These are phyloP conservation scores for Tuber aestivum DNA, from an alignment of 495 filamentous ascomycete genomes.

Conservation along the genomic window DNA sequence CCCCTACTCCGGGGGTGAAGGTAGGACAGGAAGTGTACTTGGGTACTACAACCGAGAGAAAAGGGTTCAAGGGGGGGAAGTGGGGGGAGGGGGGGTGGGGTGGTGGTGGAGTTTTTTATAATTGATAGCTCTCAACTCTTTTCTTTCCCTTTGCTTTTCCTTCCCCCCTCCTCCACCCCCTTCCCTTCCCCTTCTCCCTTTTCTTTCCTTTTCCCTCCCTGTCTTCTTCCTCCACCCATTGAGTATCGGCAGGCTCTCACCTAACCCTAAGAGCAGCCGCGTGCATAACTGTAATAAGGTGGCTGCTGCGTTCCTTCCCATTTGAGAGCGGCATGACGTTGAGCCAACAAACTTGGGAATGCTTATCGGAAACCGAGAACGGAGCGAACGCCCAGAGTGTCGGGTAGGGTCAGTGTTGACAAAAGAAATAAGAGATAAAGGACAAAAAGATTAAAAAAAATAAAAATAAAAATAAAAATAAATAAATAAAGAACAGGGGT, in stretches of 20 bases:
- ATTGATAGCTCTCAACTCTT: background rate
- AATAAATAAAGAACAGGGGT: background rate
- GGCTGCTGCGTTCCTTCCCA: background rate
- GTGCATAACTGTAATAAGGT: constrained; percentile 3
- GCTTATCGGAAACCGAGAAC: background rate
- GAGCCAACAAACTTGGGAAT: constrained; percentile 6
- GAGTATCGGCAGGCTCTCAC: background rate
- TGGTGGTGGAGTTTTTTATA: background rate
- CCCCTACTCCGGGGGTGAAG: constrained; percentile 3
- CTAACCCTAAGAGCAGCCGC: background rate
- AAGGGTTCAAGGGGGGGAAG: background rate
- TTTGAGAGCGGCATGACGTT: background rate
- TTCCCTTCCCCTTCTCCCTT: background rate
- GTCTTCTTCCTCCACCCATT: background rate
- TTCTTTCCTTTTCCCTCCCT: background rate
- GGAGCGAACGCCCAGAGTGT: background rate
- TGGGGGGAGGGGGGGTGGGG: background rate
- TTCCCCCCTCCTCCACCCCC: background rate
- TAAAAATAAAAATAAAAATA: constrained; percentile 6
- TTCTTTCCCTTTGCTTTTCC: too few species aligned
- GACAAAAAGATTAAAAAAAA: constrained; percentile 1
- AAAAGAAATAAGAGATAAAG: constrained; percentile 1
- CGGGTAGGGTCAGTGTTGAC: background rate
- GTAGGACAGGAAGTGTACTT: constrained; percentile 1
- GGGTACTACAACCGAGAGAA: background rate